A percentile compares a stretch with the other conserved stretches of the same genome.
phyloP scores from a whole-genome alignment of 345 rosid genomes.

The Euphorbia peplus region DNA sequence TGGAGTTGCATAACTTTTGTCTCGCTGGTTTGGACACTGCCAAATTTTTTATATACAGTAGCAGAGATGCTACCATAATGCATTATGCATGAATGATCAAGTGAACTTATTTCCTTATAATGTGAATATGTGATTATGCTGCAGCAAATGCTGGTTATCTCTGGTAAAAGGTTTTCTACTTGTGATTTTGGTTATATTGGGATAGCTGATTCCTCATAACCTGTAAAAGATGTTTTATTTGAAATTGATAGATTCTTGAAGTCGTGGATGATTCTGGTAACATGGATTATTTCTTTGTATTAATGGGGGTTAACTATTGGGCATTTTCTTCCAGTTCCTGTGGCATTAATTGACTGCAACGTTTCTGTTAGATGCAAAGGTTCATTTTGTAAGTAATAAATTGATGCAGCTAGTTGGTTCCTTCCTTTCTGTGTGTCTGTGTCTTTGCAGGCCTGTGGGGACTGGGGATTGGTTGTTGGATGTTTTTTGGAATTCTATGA shows the following conservation, averaged over 20 bases:
- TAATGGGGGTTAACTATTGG: neutral
- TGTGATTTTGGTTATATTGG: neutral
- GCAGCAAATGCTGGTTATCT: slow-evolving; percentile 2
- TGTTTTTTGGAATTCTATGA: neutral
- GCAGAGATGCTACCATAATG: neutral
- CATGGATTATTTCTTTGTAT: neutral
- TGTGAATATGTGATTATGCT: slow-evolving; percentile 3
- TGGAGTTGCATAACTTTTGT: slow-evolving; percentile 6
- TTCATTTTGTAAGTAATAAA: neutral
- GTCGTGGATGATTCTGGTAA: neutral
- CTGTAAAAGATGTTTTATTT: neutral
- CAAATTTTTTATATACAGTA: slow-evolving; percentile 3
- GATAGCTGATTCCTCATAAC: neutral
- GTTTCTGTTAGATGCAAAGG: neutral
- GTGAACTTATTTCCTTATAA: neutral
- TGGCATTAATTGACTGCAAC: neutral
- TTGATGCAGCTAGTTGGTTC: neutral
- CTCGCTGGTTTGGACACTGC: slow-evolving; percentile 5
- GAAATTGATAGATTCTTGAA: neutral
- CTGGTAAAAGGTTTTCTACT: neutral
- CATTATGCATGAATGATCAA: neutral
- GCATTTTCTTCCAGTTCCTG: neutral
- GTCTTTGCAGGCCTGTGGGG: too few species aligned
- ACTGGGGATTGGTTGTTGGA: neutral
- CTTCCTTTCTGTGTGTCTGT: neutral